Base-by-base conservation (phyloP, 2,329 filamentous ascomycete genomes). In the Aspergillus uvarum region DNA sequence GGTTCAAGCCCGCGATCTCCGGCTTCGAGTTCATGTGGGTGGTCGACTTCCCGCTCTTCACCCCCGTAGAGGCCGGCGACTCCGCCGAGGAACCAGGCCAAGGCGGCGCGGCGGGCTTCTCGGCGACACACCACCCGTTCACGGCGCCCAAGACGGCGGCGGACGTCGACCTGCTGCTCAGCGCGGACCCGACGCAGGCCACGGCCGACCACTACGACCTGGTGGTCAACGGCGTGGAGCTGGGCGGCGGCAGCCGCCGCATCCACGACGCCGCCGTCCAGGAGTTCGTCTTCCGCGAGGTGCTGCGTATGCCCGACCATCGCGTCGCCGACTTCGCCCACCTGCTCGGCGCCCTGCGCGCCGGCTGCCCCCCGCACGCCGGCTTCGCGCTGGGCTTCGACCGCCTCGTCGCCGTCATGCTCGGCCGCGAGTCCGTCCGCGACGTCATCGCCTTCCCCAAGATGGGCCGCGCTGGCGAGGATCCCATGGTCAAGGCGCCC, bases 361-460 rank as follows among this genome's bases (percentile, higher is more conserved):
- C 90, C 0, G 96, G 94, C 0, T 98, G 95, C 78, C 95, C 95
- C 12, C 96, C 95, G 0, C 95, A 99, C 72, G 93, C 95, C 0
- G 95, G 95, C 0, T 89, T 99, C 64, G 95, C 95, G 0, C 80
- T 99, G 16, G 95, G 95, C 0, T 96, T 97, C 73, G 95, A 99
- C 74, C 83, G 95, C 4, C 76, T 99, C 52, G 83, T 95, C 44
- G 89, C 94, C 0, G 80, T 96, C 0, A 85, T 99, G 81, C 85
- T 89, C 22, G 89, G 88, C 1, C 88, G 85, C 32, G 83, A 89
- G 11, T 92, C 89, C 1, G 89, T 99, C 3, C 82, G 91, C 61
- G 94, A 99, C 78, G 94, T 99, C 1, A 97, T 99, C 75, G 93
- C 93, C 0, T 99, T 99, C 71, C 96, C 95, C 0, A 99, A 99